Evolutionary conservation across 116 monocot species (phyloP).

Genomic region (Dioscorea cayenensis): DNA sequence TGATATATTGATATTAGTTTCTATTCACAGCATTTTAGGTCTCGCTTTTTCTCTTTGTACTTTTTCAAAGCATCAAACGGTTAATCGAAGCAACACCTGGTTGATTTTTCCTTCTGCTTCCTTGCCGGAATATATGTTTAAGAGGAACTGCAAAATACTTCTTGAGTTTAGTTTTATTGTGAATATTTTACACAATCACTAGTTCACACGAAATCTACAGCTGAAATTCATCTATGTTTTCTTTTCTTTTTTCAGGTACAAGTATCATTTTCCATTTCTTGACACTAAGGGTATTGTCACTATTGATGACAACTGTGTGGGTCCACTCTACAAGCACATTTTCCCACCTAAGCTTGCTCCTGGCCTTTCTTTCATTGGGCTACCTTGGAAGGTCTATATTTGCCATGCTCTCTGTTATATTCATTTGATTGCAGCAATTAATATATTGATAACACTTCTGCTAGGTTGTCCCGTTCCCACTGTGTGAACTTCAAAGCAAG

Average conservation of each 20-base stretch:
- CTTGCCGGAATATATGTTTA: too few relatives aligned
- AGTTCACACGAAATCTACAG: too few relatives aligned
- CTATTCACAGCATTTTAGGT: too few relatives aligned
- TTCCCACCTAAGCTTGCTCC: slow-evolving; percentile 51
- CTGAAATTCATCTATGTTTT: background rate
- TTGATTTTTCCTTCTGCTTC: too few relatives aligned
- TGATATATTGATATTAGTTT: too few relatives aligned
- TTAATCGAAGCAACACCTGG: too few relatives aligned
- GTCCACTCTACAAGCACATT: slow-evolving; percentile 61
- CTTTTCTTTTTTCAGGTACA: slow-evolving; percentile 30
- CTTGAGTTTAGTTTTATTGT: too few relatives aligned
- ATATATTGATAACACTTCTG: background rate
- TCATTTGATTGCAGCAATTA: background rate
- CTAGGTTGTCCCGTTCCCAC: slow-evolving; percentile 52
- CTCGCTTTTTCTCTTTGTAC: too few relatives aligned
- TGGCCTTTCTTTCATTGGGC: slow-evolving; percentile 48
- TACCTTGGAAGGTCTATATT: slow-evolving; percentile 49
- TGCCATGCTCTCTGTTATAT: background rate
- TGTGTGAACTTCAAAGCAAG: slow-evolving; percentile 67
- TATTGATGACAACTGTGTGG: slow-evolving; percentile 65
- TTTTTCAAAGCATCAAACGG: too few relatives aligned
- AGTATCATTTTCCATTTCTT: slow-evolving; percentile 57
- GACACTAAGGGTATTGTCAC: slow-evolving; percentile 33
- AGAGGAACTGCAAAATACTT: too few relatives aligned
- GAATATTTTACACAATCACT: too few relatives aligned